Conservation (phyloP, 2,329 filamentous ascomycete species). For the Stachybotrys chartarum region DNA sequence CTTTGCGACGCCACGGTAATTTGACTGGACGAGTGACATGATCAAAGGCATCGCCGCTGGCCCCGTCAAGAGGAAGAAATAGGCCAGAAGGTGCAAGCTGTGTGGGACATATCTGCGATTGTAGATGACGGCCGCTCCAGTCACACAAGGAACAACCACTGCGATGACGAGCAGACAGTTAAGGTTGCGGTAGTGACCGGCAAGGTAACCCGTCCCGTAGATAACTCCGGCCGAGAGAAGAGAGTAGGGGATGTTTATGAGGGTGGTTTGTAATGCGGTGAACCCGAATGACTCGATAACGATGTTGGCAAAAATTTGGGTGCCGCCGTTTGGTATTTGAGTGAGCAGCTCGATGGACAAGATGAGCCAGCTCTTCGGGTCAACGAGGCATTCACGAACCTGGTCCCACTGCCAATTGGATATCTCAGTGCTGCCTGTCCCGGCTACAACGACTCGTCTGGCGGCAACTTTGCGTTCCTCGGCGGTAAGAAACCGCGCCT, state of each 20-base stretch:
- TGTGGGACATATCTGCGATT: slow-evolving; percentile 30
- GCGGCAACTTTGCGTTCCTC: slow-evolving; percentile 42
- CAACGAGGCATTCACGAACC: slow-evolving; percentile 42
- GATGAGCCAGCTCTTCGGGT: slow-evolving; percentile 56
- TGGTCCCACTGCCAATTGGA: slow-evolving; percentile 44
- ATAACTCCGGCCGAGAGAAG: slow-evolving; percentile 41
- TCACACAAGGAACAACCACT: slow-evolving; percentile 42
- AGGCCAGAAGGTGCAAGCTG: slow-evolving; percentile 45
- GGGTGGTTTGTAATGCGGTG: slow-evolving; percentile 43
- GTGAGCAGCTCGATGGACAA: slow-evolving; percentile 43
- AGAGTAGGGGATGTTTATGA: slow-evolving; percentile 54
- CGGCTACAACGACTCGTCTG: slow-evolving; percentile 39
- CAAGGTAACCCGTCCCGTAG: slow-evolving; percentile 40
- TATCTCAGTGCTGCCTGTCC: slow-evolving; percentile 44
- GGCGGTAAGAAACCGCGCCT: slow-evolving; percentile 48
- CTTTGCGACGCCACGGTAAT: slow-evolving; percentile 51
- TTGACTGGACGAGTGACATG: slow-evolving; percentile 47
- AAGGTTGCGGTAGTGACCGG: slow-evolving; percentile 41
- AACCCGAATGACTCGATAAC: slow-evolving; percentile 50
- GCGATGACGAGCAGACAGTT: slow-evolving; percentile 44
- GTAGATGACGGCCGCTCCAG: slow-evolving; percentile 47
- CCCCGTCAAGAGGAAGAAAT: slow-evolving; percentile 48
- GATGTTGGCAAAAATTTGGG: slow-evolving; percentile 51
- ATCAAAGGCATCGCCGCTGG: slow-evolving; percentile 47
- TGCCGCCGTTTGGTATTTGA: slow-evolving; percentile 57